A percentile compares a stretch with the other conserved stretches of the same genome.
phyloP scores from a whole-genome alignment of 345 rosid species.

The Citrus inodora region DNA sequence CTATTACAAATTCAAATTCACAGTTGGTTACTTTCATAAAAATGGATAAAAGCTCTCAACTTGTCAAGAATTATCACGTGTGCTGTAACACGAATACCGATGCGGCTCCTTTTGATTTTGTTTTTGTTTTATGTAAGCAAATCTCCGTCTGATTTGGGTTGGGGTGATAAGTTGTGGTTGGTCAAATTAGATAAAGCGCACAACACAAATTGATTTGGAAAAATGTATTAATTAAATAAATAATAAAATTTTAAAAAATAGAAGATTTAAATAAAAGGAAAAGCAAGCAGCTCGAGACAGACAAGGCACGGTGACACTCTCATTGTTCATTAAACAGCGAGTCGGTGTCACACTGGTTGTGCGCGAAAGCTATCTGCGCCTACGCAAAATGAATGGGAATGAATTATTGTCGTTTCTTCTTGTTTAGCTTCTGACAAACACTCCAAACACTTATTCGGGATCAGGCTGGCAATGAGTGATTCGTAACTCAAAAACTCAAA shows the following conservation, averaged over 20 bases:
- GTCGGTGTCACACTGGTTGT: too few species aligned
- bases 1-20: too few species aligned
- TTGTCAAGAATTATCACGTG: background rate
- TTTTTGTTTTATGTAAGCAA: too few species aligned
- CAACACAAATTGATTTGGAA: too few species aligned
- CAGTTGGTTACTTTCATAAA: too few species aligned
- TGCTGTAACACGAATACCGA: background rate
- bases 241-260: too few species aligned
- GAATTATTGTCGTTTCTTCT: background rate
- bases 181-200: too few species aligned
- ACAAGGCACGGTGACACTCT: background rate
- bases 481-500: background rate
- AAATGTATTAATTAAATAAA: too few species aligned
- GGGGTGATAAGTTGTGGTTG: too few species aligned
- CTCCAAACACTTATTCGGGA: background rate
- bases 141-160: too few species aligned
- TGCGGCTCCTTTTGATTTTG: too few species aligned
- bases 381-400: background rate
- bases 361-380: background rate
- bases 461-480: constrained; percentile 7
- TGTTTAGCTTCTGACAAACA: background rate
- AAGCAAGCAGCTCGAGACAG: background rate
- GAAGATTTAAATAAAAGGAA: too few species aligned
- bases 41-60: background rate
- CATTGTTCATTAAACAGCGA: background rate